These are phyloP conservation scores for Sugiyamaella japonica DNA, from an alignment of 1,139 yeast genomes.

Conservation along the genomic window DNA sequence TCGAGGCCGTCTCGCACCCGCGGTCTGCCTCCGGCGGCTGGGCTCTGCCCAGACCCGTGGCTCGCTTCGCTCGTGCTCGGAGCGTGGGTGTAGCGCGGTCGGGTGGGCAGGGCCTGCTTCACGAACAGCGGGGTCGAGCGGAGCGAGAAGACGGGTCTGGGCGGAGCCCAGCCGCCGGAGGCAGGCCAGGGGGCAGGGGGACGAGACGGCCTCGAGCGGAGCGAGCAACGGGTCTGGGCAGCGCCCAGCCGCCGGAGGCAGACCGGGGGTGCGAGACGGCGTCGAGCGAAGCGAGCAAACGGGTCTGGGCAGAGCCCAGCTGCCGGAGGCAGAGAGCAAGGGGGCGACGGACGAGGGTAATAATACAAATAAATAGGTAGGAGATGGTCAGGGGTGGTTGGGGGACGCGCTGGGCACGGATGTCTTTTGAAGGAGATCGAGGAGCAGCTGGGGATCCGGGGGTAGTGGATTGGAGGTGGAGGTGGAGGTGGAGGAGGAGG, in stretches of 20 bases:
- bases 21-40: too few relatives aligned
- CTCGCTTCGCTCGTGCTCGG: too few relatives aligned
- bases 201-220: too few relatives aligned
- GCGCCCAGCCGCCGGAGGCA: neutral
- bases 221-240: too few relatives aligned
- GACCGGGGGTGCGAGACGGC: neutral
- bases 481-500: conserved; percentile 13
- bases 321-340: conserved; percentile 10
- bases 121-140: too few relatives aligned
- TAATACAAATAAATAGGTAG: conserved; percentile 10
- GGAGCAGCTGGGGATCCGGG: conserved; percentile 34
- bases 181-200: too few relatives aligned
- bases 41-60: too few relatives aligned
- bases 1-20: too few relatives aligned
- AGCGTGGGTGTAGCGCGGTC: too few relatives aligned
- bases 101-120: too few relatives aligned
- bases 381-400: neutral
- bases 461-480: conserved; percentile 29
- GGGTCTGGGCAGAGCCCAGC: conserved; percentile 16
- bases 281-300: conserved; percentile 7
- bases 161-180: too few relatives aligned
- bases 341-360: neutral
- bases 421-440: conserved; percentile 31
- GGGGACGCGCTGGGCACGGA: neutral
- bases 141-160: too few relatives aligned